Evolutionary conservation across 1,139 yeast genomes (phyloP), one percentile per base, ranked within the genome.

Genomic region (Saccharomycopsis hybrid): DNA sequence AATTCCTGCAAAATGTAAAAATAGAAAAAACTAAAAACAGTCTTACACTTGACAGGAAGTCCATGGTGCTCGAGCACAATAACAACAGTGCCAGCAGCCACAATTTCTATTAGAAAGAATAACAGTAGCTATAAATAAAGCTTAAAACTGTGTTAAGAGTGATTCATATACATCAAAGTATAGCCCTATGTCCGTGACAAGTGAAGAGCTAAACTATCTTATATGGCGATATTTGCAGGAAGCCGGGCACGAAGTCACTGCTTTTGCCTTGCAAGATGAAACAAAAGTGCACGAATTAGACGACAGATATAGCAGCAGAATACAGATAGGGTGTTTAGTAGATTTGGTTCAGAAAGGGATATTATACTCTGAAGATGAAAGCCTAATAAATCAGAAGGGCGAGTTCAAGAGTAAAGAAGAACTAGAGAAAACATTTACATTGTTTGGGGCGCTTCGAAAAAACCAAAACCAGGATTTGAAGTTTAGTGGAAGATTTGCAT

Each of bases 141-240:
- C n/a, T n/a, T n/a, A n/a, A n/a, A n/a, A n/a, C n/a, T n/a, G n/a
- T n/a, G n/a, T n/a, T n/a, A n/a, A n/a, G n/a, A n/a, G n/a, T n/a
- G n/a, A n/a, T n/a, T n/a, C n/a, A n/a, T n/a, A n/a, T n/a, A n/a
- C n/a, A n/a, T n/a, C n/a, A n/a, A n/a, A n/a, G n/a, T n/a, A n/a
- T n/a, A n/a, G n/a, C n/a, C n/a, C 3, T 1, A 88, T 88, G 96
- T 83, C 95, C 36, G 71, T 92, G 50, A 78, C 95, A 4, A 84
- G 95, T 55, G 80, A 77, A 53, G 96, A 90, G 68, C 75, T 92
- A 53, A 92, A 92, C 71, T 90, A 92, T 64, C 74, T 92, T 61
- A 78, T 92, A 54, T 92, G 97, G 96, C 71, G 97, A 58, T 92
- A 92, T 63, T 73, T 90, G 43, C 96, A 88, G 63, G 98, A 92